Base-by-base conservation (phyloP, 306 rosid genomes). In the Neltuma alba region DNA sequence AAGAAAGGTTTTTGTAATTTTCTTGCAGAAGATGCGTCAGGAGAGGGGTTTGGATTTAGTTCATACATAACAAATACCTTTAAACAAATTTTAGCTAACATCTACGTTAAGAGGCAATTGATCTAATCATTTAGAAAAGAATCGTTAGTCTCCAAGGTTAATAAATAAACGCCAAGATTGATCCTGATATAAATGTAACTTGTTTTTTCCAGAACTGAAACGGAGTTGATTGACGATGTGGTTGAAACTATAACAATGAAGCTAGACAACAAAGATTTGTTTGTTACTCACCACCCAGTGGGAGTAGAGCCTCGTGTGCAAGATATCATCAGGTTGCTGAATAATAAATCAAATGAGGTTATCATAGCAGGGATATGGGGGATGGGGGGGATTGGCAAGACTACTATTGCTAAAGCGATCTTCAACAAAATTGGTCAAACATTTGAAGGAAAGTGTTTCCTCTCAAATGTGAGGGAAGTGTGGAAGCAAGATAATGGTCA, bases 201-300 rank as follows among this genome's bases (percentile, higher is more conserved):
- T 65, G 16, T 34, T 65, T 2, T 65, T 65, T 5, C 12, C 47
- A 65, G 70, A 20, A 36, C 47, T 65, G 70, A 65, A 3, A n/a
- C 18, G 1, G 47, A 36, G 27, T 36, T 65, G 30, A 65, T 65
- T 9, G 30, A 65, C 1, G 14, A 65, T 36, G 21, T 65, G 20
- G 12, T 65, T 36, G 30, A 36, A 36, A 65, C 28, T 20, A 10
- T 65, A 36, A 36, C 30, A 13, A 65, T 36, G 47, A 65, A 36
- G 41, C 41, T 65, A 20, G 70, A 65, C 8, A 20, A 4, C 16
- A 20, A 9, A 20, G 21, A 36, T 13, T n/a, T 65, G 30, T 65
- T 65, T n/a, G 70, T 65, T n/a, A 30, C 70, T 65, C 28, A 36
- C 2, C 9, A 36, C 70, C 70, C 70, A 18, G 70, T 65, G 47